Conservation (phyloP, 2,329 filamentous ascomycete genomes). For the Ascocoryne sarcoides region DNA sequence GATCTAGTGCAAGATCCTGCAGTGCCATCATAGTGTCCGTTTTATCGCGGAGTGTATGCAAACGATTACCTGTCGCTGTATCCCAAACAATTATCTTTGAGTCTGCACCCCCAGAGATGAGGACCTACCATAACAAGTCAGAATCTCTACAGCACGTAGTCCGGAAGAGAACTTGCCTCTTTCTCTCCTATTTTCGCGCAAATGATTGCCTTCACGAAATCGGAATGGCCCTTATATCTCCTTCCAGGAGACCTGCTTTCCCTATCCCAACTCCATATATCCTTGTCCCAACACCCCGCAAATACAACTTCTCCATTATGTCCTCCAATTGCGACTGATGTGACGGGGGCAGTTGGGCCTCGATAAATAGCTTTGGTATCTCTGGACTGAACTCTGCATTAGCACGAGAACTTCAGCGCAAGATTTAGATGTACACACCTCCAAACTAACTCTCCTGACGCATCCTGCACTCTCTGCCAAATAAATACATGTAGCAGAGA, state of each 20-base stretch:
- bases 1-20: constrained; percentile 70
- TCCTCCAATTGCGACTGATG: constrained; percentile 61
- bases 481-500: constrained; percentile 52
- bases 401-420: not conserved
- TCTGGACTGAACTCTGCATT: constrained; percentile 32
- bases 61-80: constrained; percentile 51
- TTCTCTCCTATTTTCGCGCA: constrained; percentile 51
- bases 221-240: constrained; percentile 67
- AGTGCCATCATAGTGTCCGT: constrained; percentile 64
- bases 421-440: constrained; percentile 48
- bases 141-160: constrained; percentile 4
- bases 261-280: constrained; percentile 76
- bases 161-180: constrained; percentile 33
- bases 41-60: constrained; percentile 73
- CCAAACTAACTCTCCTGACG: constrained; percentile 63
- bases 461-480: constrained; percentile 82
- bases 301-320: constrained; percentile 54
- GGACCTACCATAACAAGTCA: constrained; percentile 23
- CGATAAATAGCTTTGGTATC: constrained; percentile 47
- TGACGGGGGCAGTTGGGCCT: constrained; percentile 72
- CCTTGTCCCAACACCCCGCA: constrained; percentile 91
- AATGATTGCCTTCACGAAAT: constrained; percentile 83
- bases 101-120: constrained; percentile 71
- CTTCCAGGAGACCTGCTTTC: constrained; percentile 43
- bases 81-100: constrained; percentile 82